Evolutionary conservation across 1,139 yeast species (phyloP).

Genomic region (Blastobotrys malaysiensis): DNA sequence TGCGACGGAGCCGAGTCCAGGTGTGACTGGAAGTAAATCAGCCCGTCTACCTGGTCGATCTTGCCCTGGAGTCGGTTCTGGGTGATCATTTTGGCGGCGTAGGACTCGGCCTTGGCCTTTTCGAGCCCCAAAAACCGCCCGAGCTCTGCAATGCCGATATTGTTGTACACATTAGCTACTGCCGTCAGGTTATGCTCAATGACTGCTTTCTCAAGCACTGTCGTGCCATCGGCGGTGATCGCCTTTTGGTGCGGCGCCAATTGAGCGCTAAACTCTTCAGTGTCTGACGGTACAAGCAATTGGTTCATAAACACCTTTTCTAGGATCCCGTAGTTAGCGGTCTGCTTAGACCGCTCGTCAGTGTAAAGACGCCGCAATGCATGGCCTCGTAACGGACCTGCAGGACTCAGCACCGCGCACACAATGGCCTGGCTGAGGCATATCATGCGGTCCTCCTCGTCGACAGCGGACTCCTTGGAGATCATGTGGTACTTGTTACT

Average conservation of each 20-base stretch:
- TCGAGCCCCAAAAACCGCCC: slow-evolving; percentile 29
- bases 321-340: slow-evolving; percentile 24
- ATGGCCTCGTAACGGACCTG: slow-evolving; percentile 34
- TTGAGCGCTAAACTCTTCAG: slow-evolving; percentile 23
- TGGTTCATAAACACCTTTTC: slow-evolving; percentile 30
- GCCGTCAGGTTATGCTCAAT: slow-evolving; percentile 35
- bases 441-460: slow-evolving; percentile 27
- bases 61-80: slow-evolving; percentile 32
- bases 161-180: slow-evolving; percentile 31
- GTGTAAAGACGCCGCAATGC: slow-evolving; percentile 28
- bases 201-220: slow-evolving; percentile 32
- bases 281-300: slow-evolving; percentile 28
- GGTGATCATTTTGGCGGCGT: slow-evolving; percentile 32
- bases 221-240: slow-evolving; percentile 27
- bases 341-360: slow-evolving; percentile 29
- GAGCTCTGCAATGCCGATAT: slow-evolving; percentile 28
- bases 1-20: slow-evolving; percentile 8
- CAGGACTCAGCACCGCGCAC: slow-evolving; percentile 33
- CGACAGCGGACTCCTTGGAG: slow-evolving; percentile 25
- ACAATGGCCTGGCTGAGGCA: slow-evolving; percentile 33
- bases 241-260: slow-evolving; percentile 30
- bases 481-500: slow-evolving; percentile 32
- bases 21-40: slow-evolving; percentile 26
- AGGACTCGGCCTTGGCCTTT: slow-evolving; percentile 29
- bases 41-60: slow-evolving; percentile 33